These are phyloP conservation scores for Monosporascus sp. DNA, from an alignment of 2,329 filamentous ascomycete genomes.

Conservation along the genomic window DNA sequence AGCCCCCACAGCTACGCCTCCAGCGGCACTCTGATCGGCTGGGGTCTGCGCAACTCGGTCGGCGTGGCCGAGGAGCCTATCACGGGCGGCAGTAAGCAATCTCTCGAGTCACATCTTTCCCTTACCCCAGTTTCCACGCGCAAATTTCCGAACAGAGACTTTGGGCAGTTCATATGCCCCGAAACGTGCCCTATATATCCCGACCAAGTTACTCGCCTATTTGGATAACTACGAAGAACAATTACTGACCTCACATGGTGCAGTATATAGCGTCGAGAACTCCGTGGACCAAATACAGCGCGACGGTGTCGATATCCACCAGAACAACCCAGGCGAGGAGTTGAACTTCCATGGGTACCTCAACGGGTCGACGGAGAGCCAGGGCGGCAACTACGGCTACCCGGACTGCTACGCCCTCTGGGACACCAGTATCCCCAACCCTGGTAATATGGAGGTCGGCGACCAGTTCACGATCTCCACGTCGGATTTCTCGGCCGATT, in stretches of 20 bases:
- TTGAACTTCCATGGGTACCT: slow-evolving; percentile 64
- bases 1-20: slow-evolving; percentile 35
- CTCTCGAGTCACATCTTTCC: no score
- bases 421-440: slow-evolving; percentile 42
- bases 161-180: no score
- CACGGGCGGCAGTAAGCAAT: slow-evolving; percentile 32
- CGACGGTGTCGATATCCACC: slow-evolving; percentile 52
- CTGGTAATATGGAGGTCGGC: slow-evolving; percentile 36
- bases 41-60: slow-evolving; percentile 69
- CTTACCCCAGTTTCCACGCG: no score
- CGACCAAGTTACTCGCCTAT: no score
- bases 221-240: no score
- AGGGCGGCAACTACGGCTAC: slow-evolving; percentile 59
- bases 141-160: no score
- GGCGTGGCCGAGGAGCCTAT: slow-evolving; percentile 58
- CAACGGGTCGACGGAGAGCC: slow-evolving; percentile 15
- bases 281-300: slow-evolving; percentile 60
- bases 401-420: slow-evolving; percentile 64
- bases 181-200: no score
- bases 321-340: slow-evolving; percentile 68
- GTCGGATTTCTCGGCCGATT: slow-evolving; percentile 32
- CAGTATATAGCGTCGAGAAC: slow-evolving; percentile 60
- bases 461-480: slow-evolving; percentile 41
- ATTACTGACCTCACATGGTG: no score
- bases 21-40: slow-evolving; percentile 49